These are phyloP conservation scores for Postia placenta DNA, from an alignment of 768 basidiomycete species.

Conservation along the genomic window DNA sequence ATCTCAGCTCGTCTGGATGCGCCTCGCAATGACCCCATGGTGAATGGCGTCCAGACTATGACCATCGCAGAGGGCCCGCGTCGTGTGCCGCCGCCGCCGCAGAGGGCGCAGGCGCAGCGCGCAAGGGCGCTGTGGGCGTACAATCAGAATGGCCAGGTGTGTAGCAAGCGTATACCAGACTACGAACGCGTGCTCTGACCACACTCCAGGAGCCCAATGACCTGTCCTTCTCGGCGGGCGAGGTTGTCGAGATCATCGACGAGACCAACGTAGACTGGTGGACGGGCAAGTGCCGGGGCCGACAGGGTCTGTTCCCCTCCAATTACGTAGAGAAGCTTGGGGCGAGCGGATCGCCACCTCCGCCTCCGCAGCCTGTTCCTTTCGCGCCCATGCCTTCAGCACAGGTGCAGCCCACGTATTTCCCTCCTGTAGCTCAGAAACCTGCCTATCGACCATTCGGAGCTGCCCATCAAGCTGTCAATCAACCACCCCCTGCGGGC, in stretches of 20 bases:
- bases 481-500: constrained; percentile 23
- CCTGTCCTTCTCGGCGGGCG: constrained; percentile 69
- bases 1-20: constrained; percentile 34
- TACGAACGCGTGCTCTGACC: too few species aligned
- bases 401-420: constrained; percentile 5
- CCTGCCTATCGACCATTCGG: constrained; percentile 32
- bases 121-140: constrained; percentile 64
- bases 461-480: constrained; percentile 28
- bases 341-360: constrained; percentile 8
- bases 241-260: constrained; percentile 70
- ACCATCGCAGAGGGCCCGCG: constrained; percentile 13
- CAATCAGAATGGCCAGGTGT: constrained; percentile 50
- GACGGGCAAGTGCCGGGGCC: constrained; percentile 60
- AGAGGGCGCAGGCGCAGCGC: constrained; percentile 17
- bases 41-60: constrained; percentile 14
- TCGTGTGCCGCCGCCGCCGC: constrained; percentile 15
- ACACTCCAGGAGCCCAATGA: constrained; percentile 67
- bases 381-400: constrained; percentile 18
- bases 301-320: constrained; percentile 73
- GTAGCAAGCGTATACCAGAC: constrained; percentile 10
- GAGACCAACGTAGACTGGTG: constrained; percentile 89
- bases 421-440: constrained; percentile 15
- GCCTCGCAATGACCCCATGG: constrained; percentile 1
- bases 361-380: constrained; percentile 12
- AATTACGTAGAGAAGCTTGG: constrained; percentile 61